These are phyloP conservation scores for Solanum lycopersicoides DNA, from an alignment of 257 asterid species.

Conservation along the genomic window DNA sequence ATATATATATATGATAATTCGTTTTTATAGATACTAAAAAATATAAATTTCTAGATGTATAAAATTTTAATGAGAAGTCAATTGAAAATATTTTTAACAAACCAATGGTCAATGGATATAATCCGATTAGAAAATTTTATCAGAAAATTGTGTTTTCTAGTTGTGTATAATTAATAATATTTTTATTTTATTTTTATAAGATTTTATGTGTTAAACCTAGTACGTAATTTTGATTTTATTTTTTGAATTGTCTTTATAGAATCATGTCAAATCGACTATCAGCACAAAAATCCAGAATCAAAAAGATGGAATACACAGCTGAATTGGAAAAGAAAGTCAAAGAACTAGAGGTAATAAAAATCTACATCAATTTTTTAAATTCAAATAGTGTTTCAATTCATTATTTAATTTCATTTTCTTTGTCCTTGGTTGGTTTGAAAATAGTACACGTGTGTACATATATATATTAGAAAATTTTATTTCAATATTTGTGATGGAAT, in stretches of 20 bases:
- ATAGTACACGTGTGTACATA: background rate
- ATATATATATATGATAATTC: background rate
- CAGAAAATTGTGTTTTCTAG: background rate
- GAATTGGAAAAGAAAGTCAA: constrained; percentile 24
- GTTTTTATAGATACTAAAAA: background rate
- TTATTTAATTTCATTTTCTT: background rate
- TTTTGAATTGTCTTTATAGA: constrained; percentile 5
- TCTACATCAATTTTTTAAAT: background rate
- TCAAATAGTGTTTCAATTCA: background rate
- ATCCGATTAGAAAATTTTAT: background rate
- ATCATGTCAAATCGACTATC: constrained; percentile 44
- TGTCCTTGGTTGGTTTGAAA: background rate
- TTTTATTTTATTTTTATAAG: background rate
- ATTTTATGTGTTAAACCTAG: background rate
- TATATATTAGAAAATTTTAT: too few relatives aligned
- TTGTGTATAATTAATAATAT: background rate
- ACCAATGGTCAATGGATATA: background rate
- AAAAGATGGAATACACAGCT: constrained; percentile 7
- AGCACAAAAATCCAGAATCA: constrained; percentile 33
- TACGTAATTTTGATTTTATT: too few relatives aligned
- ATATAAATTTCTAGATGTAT: background rate
- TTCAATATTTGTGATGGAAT: background rate
- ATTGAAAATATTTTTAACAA: background rate
- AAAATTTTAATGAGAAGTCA: background rate
- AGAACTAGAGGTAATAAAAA: constrained; percentile 18